Base-by-base conservation (phyloP, 1,139 yeast genomes). In the Suhomyces taliae region DNA sequence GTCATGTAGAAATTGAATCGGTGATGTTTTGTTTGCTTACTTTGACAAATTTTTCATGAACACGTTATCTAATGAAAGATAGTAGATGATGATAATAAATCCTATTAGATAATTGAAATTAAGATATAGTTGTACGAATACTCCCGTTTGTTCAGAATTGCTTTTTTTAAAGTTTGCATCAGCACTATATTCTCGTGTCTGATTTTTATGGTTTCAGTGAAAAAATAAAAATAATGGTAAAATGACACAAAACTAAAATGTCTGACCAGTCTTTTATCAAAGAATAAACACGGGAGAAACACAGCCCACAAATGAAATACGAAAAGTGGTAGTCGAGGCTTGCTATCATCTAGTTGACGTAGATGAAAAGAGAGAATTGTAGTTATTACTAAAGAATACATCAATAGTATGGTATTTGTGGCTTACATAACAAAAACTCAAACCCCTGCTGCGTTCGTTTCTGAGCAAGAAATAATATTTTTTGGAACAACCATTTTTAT, bases 141-240 rank as follows among this genome's bases (percentile, higher is more conserved):
- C 24, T 19, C 32, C 32, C n/a, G 32, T 29, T 29, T 29, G 32
- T 29, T 29, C 32, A 29, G 24, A 43, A 43, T 43, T 43, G 42
- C 46, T 43, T 43, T 43, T 43, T 39, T 8, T 36, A 8, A 31
- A 12, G 39, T 12, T 19, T 34, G 37, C 37, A 27, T 42, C 41
- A 34, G 41, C 41, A 33, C 38, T 31, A 33, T 37, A 36, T 37
- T 43, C 14, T 39, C 39, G 46, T 39, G 46, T 35, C 37, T 38
- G 42, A 39, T 39, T 43, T 37, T 29, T 29, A 11, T 29, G 7
- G 32, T 29, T 34, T 14, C 36, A 34, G 15, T 34, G 11, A 34
- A 34, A 34, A 34, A 34, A 34, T 34, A 34, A 34, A 10, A 9
- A 10, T 29, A 4, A 4, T 29, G n/a, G n/a, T 9, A 9, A 29